These are phyloP conservation scores for Hypocreales sp. DNA, from an alignment of 2,329 filamentous ascomycete genomes.

Conservation along the genomic window DNA sequence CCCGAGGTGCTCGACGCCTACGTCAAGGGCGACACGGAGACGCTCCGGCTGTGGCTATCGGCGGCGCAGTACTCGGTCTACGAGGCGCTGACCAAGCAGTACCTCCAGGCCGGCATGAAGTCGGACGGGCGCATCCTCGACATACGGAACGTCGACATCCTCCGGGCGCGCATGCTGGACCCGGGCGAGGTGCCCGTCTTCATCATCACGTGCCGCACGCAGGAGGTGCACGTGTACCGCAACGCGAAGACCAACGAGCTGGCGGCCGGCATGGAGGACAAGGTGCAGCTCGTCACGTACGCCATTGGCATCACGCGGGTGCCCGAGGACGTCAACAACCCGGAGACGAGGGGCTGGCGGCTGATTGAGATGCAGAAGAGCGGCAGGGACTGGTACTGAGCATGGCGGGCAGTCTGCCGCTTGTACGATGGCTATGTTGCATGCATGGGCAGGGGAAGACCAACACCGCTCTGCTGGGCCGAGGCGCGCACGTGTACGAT, in stretches of 20 bases:
- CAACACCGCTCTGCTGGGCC: no score
- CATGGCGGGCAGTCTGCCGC: no score
- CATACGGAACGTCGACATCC: slow-evolving; percentile 83
- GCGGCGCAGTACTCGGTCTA: slow-evolving; percentile 96
- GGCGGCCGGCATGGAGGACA: slow-evolving; percentile 95
- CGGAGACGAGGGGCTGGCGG: slow-evolving; percentile 91
- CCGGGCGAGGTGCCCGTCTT: slow-evolving; percentile 87
- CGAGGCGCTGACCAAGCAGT: slow-evolving; percentile 91
- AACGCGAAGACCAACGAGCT: slow-evolving; percentile 82
- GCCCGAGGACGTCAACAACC: slow-evolving; percentile 90
- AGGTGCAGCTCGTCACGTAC: slow-evolving; percentile 95
- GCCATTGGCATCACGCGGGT: slow-evolving; percentile 91
- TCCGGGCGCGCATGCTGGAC: slow-evolving; percentile 66
- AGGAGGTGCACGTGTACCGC: slow-evolving; percentile 94
- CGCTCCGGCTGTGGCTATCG: slow-evolving; percentile 86
- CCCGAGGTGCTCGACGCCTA: slow-evolving; percentile 96
- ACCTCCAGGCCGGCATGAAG: slow-evolving; percentile 81
- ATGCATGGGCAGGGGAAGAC: no score
- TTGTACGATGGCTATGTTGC: no score
- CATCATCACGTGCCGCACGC: slow-evolving; percentile 89
- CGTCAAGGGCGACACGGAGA: slow-evolving; percentile 87
- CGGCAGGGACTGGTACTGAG: slow-evolving; percentile 65
- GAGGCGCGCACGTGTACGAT: no score
- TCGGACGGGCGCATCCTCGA: slow-evolving; percentile 92
- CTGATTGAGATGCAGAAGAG: slow-evolving; percentile 98